Conservation (phyloP, 2,329 filamentous ascomycete genomes). For the Monosporascus sp. region DNA sequence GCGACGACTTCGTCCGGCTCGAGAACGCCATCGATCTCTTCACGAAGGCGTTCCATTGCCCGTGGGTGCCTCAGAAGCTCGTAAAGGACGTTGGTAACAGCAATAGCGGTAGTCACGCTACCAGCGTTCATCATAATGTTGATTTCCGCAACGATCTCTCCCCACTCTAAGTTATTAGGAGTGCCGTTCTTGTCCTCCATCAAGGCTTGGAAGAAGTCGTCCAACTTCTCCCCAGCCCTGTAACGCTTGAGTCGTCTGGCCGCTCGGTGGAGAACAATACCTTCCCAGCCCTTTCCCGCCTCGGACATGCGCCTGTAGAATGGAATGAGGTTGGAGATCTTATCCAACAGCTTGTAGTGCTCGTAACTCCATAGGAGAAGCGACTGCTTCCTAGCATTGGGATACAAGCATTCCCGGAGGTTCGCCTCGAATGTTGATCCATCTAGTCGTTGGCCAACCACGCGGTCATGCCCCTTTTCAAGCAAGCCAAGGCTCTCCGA, state of each 20-base stretch:
- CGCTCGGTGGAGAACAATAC: constrained; percentile 41
- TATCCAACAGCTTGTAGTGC: constrained; percentile 43
- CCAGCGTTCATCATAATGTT: constrained; percentile 48
- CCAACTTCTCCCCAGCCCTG: constrained; percentile 44
- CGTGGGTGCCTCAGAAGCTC: constrained; percentile 43
- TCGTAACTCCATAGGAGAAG: constrained; percentile 44
- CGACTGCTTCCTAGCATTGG: constrained; percentile 44
- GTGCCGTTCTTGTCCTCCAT: constrained; percentile 42
- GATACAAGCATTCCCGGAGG: constrained; percentile 46
- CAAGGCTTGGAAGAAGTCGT: constrained; percentile 53
- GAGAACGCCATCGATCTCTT: constrained; percentile 40
- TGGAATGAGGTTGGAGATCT: constrained; percentile 41
- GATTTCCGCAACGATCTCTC: constrained; percentile 53
- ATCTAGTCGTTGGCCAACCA: constrained; percentile 36
- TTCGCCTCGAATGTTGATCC: constrained; percentile 40
- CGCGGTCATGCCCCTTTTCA: constrained; percentile 40
- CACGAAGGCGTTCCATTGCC: constrained; percentile 32
- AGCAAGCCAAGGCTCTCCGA: constrained; percentile 46
- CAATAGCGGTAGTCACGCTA: constrained; percentile 41
- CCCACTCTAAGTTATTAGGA: constrained; percentile 43
- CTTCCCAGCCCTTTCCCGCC: constrained; percentile 37
- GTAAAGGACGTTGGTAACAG: constrained; percentile 48
- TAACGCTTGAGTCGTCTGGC: constrained; percentile 39
- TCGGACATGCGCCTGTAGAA: constrained; percentile 34
- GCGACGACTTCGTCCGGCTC: constrained; percentile 37